Percentiles rank a stretch among this genome's conserved stretches.
These are phyloP conservation scores for Physcia stellaris DNA, from an alignment of 495 filamentous ascomycete genomes.

Conservation along the genomic window DNA sequence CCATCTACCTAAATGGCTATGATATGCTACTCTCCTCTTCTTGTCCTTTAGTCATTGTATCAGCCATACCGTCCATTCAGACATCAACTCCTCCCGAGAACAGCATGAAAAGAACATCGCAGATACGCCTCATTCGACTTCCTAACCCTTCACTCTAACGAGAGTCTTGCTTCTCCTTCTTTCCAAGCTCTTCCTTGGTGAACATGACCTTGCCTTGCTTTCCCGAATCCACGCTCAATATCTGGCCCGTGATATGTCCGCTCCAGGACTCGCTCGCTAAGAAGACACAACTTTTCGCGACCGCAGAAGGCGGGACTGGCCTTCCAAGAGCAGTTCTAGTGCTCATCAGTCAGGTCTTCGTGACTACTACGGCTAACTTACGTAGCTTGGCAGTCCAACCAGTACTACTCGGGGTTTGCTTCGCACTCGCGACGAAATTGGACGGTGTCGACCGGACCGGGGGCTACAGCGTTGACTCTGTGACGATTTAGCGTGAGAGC, in stretches of 20 bases:
- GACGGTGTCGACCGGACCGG: slow-evolving; percentile 26
- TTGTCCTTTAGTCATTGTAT: no score
- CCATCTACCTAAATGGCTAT: no score
- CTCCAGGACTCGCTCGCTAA: slow-evolving; percentile 28
- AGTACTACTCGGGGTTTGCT: slow-evolving; percentile 22
- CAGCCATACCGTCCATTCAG: no score
- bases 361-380: no score
- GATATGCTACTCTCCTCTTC: no score
- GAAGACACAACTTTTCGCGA: slow-evolving; percentile 27
- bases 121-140: no score
- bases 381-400: slow-evolving; percentile 27
- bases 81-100: no score
- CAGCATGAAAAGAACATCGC: no score
- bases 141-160: no score
- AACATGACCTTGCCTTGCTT: slow-evolving; percentile 29
- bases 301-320: slow-evolving; percentile 21
- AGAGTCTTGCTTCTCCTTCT: no score
- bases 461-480: slow-evolving; percentile 30
- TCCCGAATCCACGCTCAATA: slow-evolving; percentile 27
- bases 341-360: neutral
- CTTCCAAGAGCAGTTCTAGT: slow-evolving; percentile 17
- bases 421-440: slow-evolving; percentile 23
- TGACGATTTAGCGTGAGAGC: no score
- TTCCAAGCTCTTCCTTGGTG: slow-evolving; percentile 23
- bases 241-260: slow-evolving; percentile 24